A percentile compares a stretch with the other conserved stretches of the same genome.
These are phyloP conservation scores for Nemania abortiva DNA, from an alignment of 2,329 filamentous ascomycete genomes.

Conservation along the genomic window DNA sequence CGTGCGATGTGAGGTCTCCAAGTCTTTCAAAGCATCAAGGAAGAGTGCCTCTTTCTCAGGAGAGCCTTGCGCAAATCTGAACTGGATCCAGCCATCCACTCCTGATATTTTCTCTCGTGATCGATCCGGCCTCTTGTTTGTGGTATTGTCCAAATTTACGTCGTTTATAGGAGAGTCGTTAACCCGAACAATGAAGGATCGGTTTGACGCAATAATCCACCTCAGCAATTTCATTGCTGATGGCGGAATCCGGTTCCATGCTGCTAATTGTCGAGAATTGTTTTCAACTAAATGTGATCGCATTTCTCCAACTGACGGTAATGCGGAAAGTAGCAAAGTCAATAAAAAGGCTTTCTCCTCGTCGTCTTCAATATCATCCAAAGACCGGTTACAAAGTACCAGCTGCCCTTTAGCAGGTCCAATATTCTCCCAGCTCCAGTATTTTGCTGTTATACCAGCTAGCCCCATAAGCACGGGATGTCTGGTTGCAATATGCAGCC, in stretches of 20 bases:
- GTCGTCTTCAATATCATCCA: constrained; percentile 63
- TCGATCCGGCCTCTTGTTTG: constrained; percentile 31
- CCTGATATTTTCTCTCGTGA: constrained; percentile 68
- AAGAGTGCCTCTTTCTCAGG: constrained; percentile 89
- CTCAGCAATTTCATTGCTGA: constrained; percentile 76
- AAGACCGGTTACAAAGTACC: constrained; percentile 65
- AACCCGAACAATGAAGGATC: constrained; percentile 86
- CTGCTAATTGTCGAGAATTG: constrained; percentile 57
- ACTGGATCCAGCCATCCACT: constrained; percentile 79
- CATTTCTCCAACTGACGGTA: constrained; percentile 73
- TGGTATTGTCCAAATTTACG: constrained; percentile 24
- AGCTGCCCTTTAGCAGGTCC: constrained; percentile 35
- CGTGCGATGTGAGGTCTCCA: constrained; percentile 61
- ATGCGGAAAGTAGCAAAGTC: constrained; percentile 64
- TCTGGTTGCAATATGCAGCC: constrained; percentile 40
- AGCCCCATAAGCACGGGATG: constrained; percentile 34
- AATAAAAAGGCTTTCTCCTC: constrained; percentile 64
- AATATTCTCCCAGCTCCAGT: constrained; percentile 11
- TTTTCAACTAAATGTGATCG: constrained; percentile 58
- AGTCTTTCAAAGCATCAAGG: constrained; percentile 67
- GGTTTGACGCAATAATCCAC: constrained; percentile 92
- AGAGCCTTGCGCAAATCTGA: constrained; percentile 87
- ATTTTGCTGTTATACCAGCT: neutral
- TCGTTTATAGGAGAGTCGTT: constrained; percentile 56
- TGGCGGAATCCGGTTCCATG: constrained; percentile 68